Percentiles rank a stretch among this genome's conserved stretches.
These are phyloP conservation scores for Candida maesae DNA, from an alignment of 805 yeast species.

Conservation along the genomic window DNA sequence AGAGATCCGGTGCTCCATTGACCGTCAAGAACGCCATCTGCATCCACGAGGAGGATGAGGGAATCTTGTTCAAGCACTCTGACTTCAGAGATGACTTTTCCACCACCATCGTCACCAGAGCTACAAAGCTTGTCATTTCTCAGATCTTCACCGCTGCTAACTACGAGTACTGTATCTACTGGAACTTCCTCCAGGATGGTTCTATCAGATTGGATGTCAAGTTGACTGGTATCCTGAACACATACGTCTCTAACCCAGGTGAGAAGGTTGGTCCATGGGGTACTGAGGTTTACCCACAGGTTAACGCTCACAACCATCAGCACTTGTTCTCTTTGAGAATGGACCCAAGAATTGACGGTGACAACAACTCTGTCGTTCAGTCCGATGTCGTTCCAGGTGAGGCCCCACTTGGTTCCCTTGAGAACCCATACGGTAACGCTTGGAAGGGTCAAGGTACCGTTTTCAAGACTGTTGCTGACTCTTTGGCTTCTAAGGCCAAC, in stretches of 20 bases:
- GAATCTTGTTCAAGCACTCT: slow-evolving; percentile 74
- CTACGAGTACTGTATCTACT: slow-evolving; percentile 74
- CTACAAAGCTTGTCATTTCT: slow-evolving; percentile 67
- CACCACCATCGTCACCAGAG: slow-evolving; percentile 72
- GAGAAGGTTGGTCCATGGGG: slow-evolving; percentile 78
- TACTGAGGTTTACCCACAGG: slow-evolving; percentile 73
- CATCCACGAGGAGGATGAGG: slow-evolving; percentile 85
- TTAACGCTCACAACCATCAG: slow-evolving; percentile 85
- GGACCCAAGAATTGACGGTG: slow-evolving; percentile 81
- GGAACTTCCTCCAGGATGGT: slow-evolving; percentile 83
- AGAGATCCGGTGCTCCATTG: slow-evolving; percentile 63
- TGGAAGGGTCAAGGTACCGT: slow-evolving; percentile 61
- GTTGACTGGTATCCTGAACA: slow-evolving; percentile 80
- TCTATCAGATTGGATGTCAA: slow-evolving; percentile 75
- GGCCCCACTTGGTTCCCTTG: slow-evolving; percentile 57
- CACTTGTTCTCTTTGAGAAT: slow-evolving; percentile 74
- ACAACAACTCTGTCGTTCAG: slow-evolving; percentile 66
- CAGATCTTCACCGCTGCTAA: slow-evolving; percentile 86
- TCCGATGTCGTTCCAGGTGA: slow-evolving; percentile 62
- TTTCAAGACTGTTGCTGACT: slow-evolving; percentile 67
- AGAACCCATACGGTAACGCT: slow-evolving; percentile 76
- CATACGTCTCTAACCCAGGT: slow-evolving; percentile 58
- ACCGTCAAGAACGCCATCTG: slow-evolving; percentile 76
- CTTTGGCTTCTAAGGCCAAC: slow-evolving; percentile 52
- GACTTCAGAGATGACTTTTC: slow-evolving; percentile 79